A percentile compares a stretch with the other conserved stretches of the same genome.
These are phyloP conservation scores for Scedosporium aurantiacum DNA, from an alignment of 2,329 filamentous ascomycete species.

Conservation along the genomic window DNA sequence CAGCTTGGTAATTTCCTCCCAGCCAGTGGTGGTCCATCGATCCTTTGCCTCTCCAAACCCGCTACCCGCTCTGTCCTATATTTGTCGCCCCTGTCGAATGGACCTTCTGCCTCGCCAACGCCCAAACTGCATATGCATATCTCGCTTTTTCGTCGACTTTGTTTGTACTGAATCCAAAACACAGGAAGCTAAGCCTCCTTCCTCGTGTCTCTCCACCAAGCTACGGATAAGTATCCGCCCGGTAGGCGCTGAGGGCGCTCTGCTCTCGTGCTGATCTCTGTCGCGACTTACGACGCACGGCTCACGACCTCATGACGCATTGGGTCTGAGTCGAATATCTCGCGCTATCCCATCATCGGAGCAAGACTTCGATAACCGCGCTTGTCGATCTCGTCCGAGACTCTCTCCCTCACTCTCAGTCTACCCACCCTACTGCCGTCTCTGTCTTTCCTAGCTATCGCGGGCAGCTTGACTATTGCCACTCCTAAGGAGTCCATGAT, in stretches of 20 bases:
- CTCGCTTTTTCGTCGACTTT: background rate
- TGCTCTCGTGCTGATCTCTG: too few species aligned
- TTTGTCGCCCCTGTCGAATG: background rate
- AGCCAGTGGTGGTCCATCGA: background rate
- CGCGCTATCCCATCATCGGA: background rate
- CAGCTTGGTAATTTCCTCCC: background rate
- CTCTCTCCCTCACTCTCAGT: too few species aligned
- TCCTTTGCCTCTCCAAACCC: background rate
- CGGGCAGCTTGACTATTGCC: too few species aligned
- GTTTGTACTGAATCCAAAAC: background rate
- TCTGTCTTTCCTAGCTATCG: too few species aligned
- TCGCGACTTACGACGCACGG: too few species aligned
- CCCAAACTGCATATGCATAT: background rate
- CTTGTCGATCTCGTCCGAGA: background rate
- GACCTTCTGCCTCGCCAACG: background rate
- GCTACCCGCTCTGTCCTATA: background rate
- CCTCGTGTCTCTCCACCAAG: background rate
- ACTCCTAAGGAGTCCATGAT: too few species aligned
- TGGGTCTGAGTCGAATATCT: background rate
- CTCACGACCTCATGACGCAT: background rate
- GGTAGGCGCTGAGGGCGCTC: background rate
- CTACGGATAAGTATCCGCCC: background rate
- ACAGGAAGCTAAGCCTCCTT: background rate
- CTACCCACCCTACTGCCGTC: too few species aligned
- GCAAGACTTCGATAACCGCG: background rate